Percentiles rank a stretch among this genome's conserved stretches.
These are phyloP conservation scores for Pterocarpus macrocarpus DNA, from an alignment of 306 rosid genomes.

Conservation along the genomic window DNA sequence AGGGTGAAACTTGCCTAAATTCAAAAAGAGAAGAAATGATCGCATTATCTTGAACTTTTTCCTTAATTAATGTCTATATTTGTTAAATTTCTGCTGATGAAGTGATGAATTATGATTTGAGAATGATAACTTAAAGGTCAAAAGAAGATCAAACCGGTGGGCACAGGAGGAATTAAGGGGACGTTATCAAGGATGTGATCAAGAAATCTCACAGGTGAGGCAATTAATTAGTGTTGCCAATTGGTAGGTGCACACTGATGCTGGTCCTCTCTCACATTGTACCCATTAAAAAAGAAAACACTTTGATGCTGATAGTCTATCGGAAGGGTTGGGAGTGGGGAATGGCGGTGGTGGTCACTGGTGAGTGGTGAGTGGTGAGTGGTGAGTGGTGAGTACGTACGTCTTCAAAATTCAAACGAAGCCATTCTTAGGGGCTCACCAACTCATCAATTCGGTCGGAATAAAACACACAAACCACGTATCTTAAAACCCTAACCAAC, in stretches of 20 bases:
- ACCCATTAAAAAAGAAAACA: neutral
- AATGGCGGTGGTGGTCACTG: neutral
- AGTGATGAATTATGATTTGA: neutral
- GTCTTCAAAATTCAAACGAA: neutral
- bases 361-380: too few species aligned
- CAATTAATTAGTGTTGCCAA: slow-evolving; percentile 53
- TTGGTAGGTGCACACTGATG: slow-evolving; percentile 49
- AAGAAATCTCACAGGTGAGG: slow-evolving; percentile 30
- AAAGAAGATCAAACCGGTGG: slow-evolving; percentile 29
- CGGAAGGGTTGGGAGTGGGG: neutral
- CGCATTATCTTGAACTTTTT: too few species aligned
- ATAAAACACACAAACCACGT: slow-evolving; percentile 58
- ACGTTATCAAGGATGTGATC: slow-evolving; percentile 36
- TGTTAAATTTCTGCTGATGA: neutral
- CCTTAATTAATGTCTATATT: too few species aligned
- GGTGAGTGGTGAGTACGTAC: too few species aligned
- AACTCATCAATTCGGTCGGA: slow-evolving; percentile 69
- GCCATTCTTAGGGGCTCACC: slow-evolving; percentile 47
- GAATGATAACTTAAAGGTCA: neutral
- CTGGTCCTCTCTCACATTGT: slow-evolving; percentile 57
- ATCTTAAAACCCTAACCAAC: slow-evolving; percentile 43
- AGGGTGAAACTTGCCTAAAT: too few species aligned
- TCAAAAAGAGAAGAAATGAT: too few species aligned
- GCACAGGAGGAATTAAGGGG: slow-evolving; percentile 39
- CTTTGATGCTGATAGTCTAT: slow-evolving; percentile 49